Evolutionary conservation across 2,329 filamentous ascomycete genomes (phyloP), one percentile per base, ranked within the genome.

Genomic region (Aspergillus sp.): DNA sequence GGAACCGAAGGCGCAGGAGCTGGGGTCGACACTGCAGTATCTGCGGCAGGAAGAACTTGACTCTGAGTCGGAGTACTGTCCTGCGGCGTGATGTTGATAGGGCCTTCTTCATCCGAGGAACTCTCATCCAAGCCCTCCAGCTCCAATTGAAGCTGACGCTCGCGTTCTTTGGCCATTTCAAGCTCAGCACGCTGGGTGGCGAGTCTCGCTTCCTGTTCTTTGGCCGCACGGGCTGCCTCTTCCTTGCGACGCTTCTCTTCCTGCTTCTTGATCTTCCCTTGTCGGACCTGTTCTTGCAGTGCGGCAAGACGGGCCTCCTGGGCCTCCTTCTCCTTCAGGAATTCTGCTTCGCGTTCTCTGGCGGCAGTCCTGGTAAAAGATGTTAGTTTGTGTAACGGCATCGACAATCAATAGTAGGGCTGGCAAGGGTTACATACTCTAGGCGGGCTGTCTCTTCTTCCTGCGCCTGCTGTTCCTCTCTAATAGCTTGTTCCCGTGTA

Each of bases 221-320:
- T 94, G 7, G 92, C 87, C 67, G 95, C 91, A 53, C 90, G 90
- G 71, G 91, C 83, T 9, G 92, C 92, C 21, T 92, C 94, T 80
- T 97, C 93, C 81, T 92, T 95, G 69, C 86, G 89, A 64, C 89
- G 91, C 82, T 96, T 97, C 79, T 97, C 95, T 76, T 99, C 95
- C 67, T 96, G 91, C 78, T 97, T 98, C 82, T 92, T 94, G 55
- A 98, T 80, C 80, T 98, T 99, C 70, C 93, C 92, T 73, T 93
- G 91, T 64, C 89, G 89, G 55, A 98, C 92, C 76, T 97, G 92
- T 74, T 98, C 92, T 77, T 99, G 93, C 8, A 99, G 85, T 15
- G 92, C 92, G 73, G 88, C 91, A 23, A 98, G 84, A 54, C 93
- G 91, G 64, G 91, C 90, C 68, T 90, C 87, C 43, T 93, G 88